Conservation (phyloP, 2,329 filamentous ascomycete species). For the Aspergillus cejpii region DNA sequence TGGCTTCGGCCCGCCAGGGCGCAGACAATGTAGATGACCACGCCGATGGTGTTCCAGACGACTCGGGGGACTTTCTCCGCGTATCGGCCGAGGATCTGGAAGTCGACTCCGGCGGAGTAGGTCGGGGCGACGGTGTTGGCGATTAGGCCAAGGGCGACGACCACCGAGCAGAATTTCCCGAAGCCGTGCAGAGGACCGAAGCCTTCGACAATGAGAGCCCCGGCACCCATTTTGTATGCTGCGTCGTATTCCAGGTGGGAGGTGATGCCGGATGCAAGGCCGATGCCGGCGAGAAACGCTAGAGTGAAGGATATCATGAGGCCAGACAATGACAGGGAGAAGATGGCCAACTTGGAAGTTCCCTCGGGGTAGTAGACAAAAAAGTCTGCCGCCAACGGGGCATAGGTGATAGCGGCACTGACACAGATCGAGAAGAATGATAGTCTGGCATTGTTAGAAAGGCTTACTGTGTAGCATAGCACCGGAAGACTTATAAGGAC, state of each 20-base stretch:
- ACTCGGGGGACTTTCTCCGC: constrained; percentile 55
- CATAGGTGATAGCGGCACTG: constrained; percentile 58
- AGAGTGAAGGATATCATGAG: constrained; percentile 55
- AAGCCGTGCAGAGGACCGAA: constrained; percentile 55
- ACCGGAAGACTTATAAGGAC: neutral
- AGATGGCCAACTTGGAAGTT: constrained; percentile 49
- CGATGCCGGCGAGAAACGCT: constrained; percentile 56
- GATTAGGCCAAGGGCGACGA: constrained; percentile 58
- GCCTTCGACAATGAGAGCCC: constrained; percentile 58
- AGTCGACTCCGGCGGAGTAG: constrained; percentile 61
- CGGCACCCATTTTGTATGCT: constrained; percentile 54
- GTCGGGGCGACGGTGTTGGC: constrained; percentile 60
- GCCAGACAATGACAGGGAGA: constrained; percentile 52
- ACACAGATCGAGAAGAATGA: constrained; percentile 66
- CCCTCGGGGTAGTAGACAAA: constrained; percentile 59
- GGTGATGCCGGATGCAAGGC: constrained; percentile 53
- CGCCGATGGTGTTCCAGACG: constrained; percentile 58
- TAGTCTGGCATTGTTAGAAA: constrained; percentile 33
- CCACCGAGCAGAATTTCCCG: constrained; percentile 60
- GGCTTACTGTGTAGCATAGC: constrained; percentile 1
- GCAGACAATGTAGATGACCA: constrained; percentile 58
- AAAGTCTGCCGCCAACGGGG: constrained; percentile 58
- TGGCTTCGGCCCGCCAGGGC: constrained; percentile 56
- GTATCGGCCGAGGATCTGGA: constrained; percentile 58
- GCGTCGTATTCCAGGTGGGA: constrained; percentile 49